These are phyloP conservation scores for Primulina eburnea DNA, from an alignment of 257 asterid species.

Conservation along the genomic window DNA sequence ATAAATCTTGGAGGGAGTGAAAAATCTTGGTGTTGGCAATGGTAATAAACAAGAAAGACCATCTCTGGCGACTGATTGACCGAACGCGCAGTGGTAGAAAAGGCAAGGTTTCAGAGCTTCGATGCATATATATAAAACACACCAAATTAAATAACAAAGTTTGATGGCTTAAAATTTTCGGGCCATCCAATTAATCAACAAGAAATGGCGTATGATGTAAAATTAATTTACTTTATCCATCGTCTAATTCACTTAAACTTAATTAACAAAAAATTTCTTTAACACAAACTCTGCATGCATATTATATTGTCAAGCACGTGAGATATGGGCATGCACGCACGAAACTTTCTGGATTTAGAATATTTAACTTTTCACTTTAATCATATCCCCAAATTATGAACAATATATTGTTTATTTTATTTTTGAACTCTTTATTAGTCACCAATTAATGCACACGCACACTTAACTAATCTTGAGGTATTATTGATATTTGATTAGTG, in stretches of 20 bases:
- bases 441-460: conserved; percentile 4
- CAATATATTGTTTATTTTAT: no score
- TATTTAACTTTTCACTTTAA: conserved; percentile 17
- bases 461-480: not conserved
- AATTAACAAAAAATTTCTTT: not conserved
- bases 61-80: conserved; percentile 19
- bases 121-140: not conserved
- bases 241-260: conserved; percentile 6
- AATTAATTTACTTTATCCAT: no score
- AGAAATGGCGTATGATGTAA: not conserved
- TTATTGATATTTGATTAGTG: no score
- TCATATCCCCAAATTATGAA: conserved; percentile 1
- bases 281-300: no score
- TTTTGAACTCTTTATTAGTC: not conserved
- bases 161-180: no score
- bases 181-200: no score
- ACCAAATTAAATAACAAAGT: no score
- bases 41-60: conserved; percentile 31
- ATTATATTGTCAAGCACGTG: conserved; percentile 26
- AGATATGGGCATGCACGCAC: conserved; percentile 16
- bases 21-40: not conserved
- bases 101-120: conserved; percentile 29
- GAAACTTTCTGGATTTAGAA: not conserved
- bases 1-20: conserved; percentile 22
- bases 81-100: not conserved